These are phyloP conservation scores for Talinum fruticosum DNA, from an alignment of 148 eudicot genomes.

Conservation along the genomic window DNA sequence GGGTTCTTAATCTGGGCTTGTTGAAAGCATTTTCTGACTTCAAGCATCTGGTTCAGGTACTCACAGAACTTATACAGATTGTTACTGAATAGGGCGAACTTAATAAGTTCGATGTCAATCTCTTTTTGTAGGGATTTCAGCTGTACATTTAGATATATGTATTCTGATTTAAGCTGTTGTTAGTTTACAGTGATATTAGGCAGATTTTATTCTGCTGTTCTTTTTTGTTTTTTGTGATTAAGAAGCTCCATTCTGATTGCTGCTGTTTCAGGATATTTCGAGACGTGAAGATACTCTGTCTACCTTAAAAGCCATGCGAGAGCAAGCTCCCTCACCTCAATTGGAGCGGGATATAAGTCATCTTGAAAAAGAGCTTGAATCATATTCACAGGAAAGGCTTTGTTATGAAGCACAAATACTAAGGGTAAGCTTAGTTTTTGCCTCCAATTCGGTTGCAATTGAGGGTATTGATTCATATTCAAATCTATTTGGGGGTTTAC, in stretches of 20 bases:
- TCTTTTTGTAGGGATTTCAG: not conserved
- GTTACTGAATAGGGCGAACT: not conserved
- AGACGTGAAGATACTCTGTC: slow-evolving; percentile 83
- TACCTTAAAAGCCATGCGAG: slow-evolving; percentile 66
- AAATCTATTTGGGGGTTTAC: no score
- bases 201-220: slow-evolving; percentile 1
- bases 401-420: slow-evolving; percentile 98
- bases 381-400: slow-evolving; percentile 66
- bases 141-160: not conserved
- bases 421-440: slow-evolving; percentile 49
- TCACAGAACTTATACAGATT: not conserved
- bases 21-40: slow-evolving; percentile 93
- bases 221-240: not conserved
- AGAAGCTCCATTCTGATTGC: slow-evolving; percentile 11
- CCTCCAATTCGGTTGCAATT: not conserved
- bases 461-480: not conserved
- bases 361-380: slow-evolving; percentile 77
- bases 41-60: slow-evolving; percentile 95
- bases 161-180: not conserved
- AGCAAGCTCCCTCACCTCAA: slow-evolving; percentile 78
- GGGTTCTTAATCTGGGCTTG: slow-evolving; percentile 90
- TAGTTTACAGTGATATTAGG: not conserved
- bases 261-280: slow-evolving; percentile 65
- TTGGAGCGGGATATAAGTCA: slow-evolving; percentile 71
- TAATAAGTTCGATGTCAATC: not conserved